These are phyloP conservation scores for Wolfiporia cocos DNA, from an alignment of 1,284 basidiomycete species.

Conservation along the genomic window DNA sequence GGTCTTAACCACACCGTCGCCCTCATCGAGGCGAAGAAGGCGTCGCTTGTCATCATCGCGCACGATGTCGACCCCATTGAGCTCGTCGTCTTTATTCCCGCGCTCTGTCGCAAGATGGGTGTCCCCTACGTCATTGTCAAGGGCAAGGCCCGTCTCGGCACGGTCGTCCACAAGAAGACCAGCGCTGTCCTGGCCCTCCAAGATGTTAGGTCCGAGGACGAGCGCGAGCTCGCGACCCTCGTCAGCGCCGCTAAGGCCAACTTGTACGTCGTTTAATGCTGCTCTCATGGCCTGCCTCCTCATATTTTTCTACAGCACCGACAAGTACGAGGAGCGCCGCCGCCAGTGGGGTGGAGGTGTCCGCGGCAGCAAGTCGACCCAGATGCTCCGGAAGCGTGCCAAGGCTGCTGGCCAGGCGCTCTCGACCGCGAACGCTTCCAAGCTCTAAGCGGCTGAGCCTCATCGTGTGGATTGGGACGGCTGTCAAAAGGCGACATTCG, in stretches of 20 bases:
- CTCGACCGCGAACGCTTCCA: slow-evolving; percentile 48
- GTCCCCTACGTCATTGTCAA: slow-evolving; percentile 98
- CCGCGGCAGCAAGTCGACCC: slow-evolving; percentile 89
- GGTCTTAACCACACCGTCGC: slow-evolving; percentile 97
- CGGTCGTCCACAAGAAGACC: slow-evolving; percentile 98
- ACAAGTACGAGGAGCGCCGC: slow-evolving; percentile 92
- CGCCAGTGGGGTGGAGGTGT: slow-evolving; percentile 95
- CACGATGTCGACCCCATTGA: slow-evolving; percentile 99
- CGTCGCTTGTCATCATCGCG: slow-evolving; percentile 92
- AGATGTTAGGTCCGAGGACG: slow-evolving; percentile 93
- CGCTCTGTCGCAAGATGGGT: slow-evolving; percentile 99
- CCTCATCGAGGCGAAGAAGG: slow-evolving; percentile 97
- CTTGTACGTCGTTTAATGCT: slow-evolving; percentile 53
- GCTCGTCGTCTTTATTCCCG: slow-evolving; percentile 96
- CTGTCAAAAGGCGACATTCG: slow-evolving; percentile 6
- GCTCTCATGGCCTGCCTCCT: neutral
- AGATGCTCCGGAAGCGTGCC: slow-evolving; percentile 92
- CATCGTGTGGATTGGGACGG: neutral
- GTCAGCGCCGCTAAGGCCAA: slow-evolving; percentile 96
- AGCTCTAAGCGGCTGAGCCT: slow-evolving; percentile 41
- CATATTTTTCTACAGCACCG: slow-evolving; percentile 57
- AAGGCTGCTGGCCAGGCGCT: slow-evolving; percentile 78
- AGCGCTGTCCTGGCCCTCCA: slow-evolving; percentile 87
- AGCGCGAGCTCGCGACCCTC: slow-evolving; percentile 89
- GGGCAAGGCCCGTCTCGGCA: slow-evolving; percentile 95